These are phyloP conservation scores for Fusarium sp. DNA, from an alignment of 2,329 filamentous ascomycete genomes.

Conservation along the genomic window DNA sequence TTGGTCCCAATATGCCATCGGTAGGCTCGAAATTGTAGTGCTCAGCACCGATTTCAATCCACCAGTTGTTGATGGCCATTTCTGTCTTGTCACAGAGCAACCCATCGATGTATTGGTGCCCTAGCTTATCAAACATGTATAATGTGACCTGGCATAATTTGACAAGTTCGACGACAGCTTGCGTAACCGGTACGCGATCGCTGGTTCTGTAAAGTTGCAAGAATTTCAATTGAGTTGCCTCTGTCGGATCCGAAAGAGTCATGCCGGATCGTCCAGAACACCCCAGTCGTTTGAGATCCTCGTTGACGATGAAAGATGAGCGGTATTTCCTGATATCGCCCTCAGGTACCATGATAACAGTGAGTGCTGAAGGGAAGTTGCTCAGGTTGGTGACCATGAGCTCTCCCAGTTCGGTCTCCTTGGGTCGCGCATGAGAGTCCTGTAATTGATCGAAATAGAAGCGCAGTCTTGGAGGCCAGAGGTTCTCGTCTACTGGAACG, in stretches of 20 bases:
- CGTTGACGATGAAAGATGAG: slow-evolving; percentile 91
- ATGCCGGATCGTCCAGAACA: slow-evolving; percentile 92
- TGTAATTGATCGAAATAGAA: slow-evolving; percentile 89
- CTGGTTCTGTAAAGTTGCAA: slow-evolving; percentile 89
- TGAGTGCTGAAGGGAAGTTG: slow-evolving; percentile 90
- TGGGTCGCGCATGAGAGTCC: slow-evolving; percentile 85
- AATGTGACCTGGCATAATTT: slow-evolving; percentile 92
- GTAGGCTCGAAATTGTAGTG: slow-evolving; percentile 93
- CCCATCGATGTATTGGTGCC: slow-evolving; percentile 91
- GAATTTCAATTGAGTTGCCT: slow-evolving; percentile 91
- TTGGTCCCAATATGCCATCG: slow-evolving; percentile 92
- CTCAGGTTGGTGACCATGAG: slow-evolving; percentile 96
- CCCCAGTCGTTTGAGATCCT: slow-evolving; percentile 90
- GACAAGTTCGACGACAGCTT: slow-evolving; percentile 87
- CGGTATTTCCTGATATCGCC: slow-evolving; percentile 86
- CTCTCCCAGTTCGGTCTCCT: slow-evolving; percentile 84
- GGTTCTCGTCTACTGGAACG: slow-evolving; percentile 81
- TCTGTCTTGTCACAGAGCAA: slow-evolving; percentile 95
- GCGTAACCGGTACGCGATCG: slow-evolving; percentile 82
- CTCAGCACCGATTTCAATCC: slow-evolving; percentile 92
- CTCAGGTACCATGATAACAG: slow-evolving; percentile 89
- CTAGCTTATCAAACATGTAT: slow-evolving; percentile 87
- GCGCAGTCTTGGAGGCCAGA: slow-evolving; percentile 83
- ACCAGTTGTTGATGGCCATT: slow-evolving; percentile 92
- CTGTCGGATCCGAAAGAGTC: slow-evolving; percentile 80